Evolutionary conservation across 139 green algal species (phyloP), one percentile per base, ranked within the genome.

Genomic region (Chlamydomonas incerta): DNA sequence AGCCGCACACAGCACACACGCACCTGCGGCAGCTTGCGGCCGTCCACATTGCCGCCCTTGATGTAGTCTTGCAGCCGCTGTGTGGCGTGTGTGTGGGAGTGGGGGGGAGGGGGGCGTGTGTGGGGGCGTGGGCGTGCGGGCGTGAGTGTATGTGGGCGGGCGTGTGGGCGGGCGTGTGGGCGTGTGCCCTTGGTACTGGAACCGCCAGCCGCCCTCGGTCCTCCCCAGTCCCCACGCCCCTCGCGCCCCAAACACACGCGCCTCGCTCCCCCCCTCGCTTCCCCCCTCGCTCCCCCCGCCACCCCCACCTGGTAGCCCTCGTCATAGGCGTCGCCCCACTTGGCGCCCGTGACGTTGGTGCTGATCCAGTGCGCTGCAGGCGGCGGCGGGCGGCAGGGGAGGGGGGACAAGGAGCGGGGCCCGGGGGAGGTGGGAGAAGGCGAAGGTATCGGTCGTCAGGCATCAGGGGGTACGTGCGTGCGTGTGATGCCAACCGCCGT

Each of bases 51-150:
- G 69, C 72, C 81, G 28, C 81, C 81, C 3, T 33, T 50, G 18
- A 80, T 35, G 69, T 87, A 87, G 55, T 80, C 57, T 67, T 80
- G 81, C 33, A 87, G 81, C 10, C 67, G 57, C 81, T 87, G 81
- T 26, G 47, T 50, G 24, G 46, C 28, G n/a, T n/a, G n/a, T 13
- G 71, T 17, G 75, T 13, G 46, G 71, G 46, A 10, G 72, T 47
- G 28, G 28, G 72, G 52, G 21, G 24, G 28, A 13, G 72, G 50
- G 21, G 5, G 73, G 50, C 52, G 21, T n/a, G 6, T 66, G 15
- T 55, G 50, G 72, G 28, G 14, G 26, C 17, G 17, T 47, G 50
- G 28, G 47, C 28, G 28, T 65, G 21, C 58, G 58, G 58, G 58
- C 18, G 58, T n/a, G 58, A 17, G 8, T 8, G 18, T 11, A 28